These are phyloP conservation scores for Aureobasidium sp. DNA, from an alignment of 2,329 filamentous ascomycete species.

Conservation along the genomic window DNA sequence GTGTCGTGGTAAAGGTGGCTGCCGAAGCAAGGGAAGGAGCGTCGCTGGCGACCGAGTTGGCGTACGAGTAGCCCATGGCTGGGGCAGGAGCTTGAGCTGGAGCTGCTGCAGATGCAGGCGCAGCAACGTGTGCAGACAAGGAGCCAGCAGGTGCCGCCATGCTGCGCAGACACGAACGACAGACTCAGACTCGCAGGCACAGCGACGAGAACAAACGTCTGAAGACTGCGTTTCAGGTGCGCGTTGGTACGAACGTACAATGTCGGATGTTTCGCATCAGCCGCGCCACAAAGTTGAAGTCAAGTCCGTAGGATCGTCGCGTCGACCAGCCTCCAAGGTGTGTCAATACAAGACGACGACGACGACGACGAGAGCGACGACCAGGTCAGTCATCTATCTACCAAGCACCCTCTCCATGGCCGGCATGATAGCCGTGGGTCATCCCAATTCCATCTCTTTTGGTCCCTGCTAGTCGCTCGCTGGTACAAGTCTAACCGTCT, in stretches of 20 bases:
- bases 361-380: background rate
- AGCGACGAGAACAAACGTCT: no score
- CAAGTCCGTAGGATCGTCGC: background rate
- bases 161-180: constrained; percentile 1
- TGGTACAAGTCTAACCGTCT: constrained; percentile 12
- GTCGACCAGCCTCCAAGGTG: background rate
- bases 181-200: background rate
- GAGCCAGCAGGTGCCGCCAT: background rate
- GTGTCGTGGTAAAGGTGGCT: constrained; percentile 19
- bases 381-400: background rate
- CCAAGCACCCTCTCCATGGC: background rate
- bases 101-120: background rate
- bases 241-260: background rate
- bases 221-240: constrained; percentile 2
- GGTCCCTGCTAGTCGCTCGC: background rate
- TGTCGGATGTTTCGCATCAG: background rate
- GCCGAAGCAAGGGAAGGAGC: constrained; percentile 22
- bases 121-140: background rate
- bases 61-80: constrained; percentile 22
- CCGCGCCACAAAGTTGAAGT: background rate
- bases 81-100: constrained; percentile 17
- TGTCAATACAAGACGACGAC: background rate
- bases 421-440: background rate
- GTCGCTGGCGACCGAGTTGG: constrained; percentile 22
- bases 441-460: background rate